Base-by-base conservation (phyloP, 2,329 filamentous ascomycete species). In the Spiromastix sp. region DNA sequence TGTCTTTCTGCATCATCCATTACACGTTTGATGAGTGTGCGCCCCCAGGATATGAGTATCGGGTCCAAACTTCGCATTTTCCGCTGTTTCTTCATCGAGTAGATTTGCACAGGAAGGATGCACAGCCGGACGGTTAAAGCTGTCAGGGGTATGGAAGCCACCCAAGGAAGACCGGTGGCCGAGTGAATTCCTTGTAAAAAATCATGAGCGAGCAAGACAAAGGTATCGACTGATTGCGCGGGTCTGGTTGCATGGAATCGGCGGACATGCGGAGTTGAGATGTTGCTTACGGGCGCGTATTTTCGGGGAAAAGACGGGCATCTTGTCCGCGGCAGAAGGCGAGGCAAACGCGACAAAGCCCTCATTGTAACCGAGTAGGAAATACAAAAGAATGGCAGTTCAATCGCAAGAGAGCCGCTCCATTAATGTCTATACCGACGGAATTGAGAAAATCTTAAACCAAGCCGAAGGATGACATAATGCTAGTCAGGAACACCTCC, bases 111-210 rank as follows among this genome's bases (percentile, higher is more conserved):
- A 3, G 70, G 69, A 27, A 67, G 61, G 33, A 74, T 50, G 5
- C 58, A 37, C 12, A 53, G 58, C 31, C 73, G 69, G 2, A 74
- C 57, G 11, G 67, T 32, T 26, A 76, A 47, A 3, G 73, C 72
- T 3, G 70, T 63, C 35, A 74, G 52, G 4, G 73, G 73, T 27
- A 78, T 64, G 13, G 68, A 66, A 9, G 61, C 57, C 5, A 56
- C 67, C 73, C 73, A 78, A 36, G 72, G 61, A 2, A 76, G 56
- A 28, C 61, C 57, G 11, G 60, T 64, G 26, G 59, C 8, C 15
- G 50, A 50, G 48, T 77, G 70, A 57, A 85, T 46, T 17, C 57
- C 45, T 37, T 67, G 56, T 35, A 74, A 57, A 39, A 69, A 48
- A 32, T 54, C 51, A 42, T 70, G 64, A 2, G 69, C 63, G 19